Percentiles rank a stretch among this genome's conserved stretches.
Conservation (phyloP, 768 basidiomycete genomes). For the Russula lepida region DNA sequence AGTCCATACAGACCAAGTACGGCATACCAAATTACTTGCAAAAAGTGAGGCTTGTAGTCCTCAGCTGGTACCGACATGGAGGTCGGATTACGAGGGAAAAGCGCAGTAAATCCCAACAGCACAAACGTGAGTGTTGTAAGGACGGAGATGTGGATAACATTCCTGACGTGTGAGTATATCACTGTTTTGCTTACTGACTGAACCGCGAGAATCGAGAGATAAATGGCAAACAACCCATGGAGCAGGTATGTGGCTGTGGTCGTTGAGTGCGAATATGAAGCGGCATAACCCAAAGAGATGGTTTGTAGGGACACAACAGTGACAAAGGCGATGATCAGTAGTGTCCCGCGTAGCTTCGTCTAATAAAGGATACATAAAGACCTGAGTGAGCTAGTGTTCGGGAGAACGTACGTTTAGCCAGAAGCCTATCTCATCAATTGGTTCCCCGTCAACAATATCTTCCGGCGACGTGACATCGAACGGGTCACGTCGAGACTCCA, state of each 20-base stretch:
- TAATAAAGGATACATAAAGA: not conserved
- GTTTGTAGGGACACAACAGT: slow-evolving; percentile 43
- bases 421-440: slow-evolving; percentile 52
- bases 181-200: slow-evolving; percentile 43
- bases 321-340: slow-evolving; percentile 39
- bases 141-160: slow-evolving; percentile 49
- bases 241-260: slow-evolving; percentile 36
- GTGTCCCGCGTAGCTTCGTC: slow-evolving; percentile 3
- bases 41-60: slow-evolving; percentile 22
- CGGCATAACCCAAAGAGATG: slow-evolving; percentile 47
- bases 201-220: slow-evolving; percentile 44
- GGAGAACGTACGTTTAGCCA: slow-evolving; percentile 42
- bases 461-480: slow-evolving; percentile 68
- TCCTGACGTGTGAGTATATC: slow-evolving; percentile 28
- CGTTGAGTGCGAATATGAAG: slow-evolving; percentile 25
- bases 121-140: slow-evolving; percentile 43
- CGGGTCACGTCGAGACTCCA: slow-evolving; percentile 37
- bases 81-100: slow-evolving; percentile 44
- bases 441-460: slow-evolving; percentile 59
- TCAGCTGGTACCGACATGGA: slow-evolving; percentile 21
- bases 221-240: slow-evolving; percentile 48
- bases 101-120: slow-evolving; percentile 40
- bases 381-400: not conserved
- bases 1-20: slow-evolving; percentile 43
- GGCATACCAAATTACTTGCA: slow-evolving; percentile 41